These are phyloP conservation scores for Ichthyophthirius multifiliis DNA, from an alignment of 169 alveolate species.

Conservation along the genomic window DNA sequence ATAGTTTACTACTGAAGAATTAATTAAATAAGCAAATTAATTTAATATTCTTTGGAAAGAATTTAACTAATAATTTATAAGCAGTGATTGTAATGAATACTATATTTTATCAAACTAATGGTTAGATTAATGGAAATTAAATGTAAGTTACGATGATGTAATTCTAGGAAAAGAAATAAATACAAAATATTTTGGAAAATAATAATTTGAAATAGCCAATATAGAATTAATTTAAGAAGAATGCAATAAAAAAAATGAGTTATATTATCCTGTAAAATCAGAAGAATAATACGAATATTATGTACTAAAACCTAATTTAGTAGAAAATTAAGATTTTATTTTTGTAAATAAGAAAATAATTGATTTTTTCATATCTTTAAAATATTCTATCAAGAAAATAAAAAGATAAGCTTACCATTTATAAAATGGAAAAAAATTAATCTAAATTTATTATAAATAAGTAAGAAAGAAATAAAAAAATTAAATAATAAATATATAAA, in stretches of 20 bases:
- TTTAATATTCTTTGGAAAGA: not conserved
- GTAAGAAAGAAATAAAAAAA: not conserved
- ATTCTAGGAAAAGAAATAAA: not conserved
- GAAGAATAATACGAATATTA: not conserved
- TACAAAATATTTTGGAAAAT: not conserved
- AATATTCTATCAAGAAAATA: not conserved
- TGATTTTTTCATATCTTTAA: not conserved
- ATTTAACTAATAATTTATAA: not conserved
- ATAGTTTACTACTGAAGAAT: no score
- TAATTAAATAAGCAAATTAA: not conserved
- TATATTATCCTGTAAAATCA: not conserved
- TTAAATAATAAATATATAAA: no score
- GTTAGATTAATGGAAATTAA: not conserved
- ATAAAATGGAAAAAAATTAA: not conserved
- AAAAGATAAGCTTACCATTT: not conserved
- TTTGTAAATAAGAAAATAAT: not conserved
- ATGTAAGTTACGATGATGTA: not conserved
- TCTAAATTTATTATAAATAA: not conserved
- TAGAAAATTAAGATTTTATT: not conserved
- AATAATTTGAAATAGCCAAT: not conserved
- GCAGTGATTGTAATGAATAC: not conserved
- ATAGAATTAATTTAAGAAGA: not conserved
- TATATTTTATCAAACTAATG: not conserved
- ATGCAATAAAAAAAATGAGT: not conserved
- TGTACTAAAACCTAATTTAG: not conserved